A percentile compares a stretch with the other conserved stretches of the same genome.
These are phyloP conservation scores for Daldinia eschscholtzii DNA, from an alignment of 2,329 filamentous ascomycete genomes.

Conservation along the genomic window DNA sequence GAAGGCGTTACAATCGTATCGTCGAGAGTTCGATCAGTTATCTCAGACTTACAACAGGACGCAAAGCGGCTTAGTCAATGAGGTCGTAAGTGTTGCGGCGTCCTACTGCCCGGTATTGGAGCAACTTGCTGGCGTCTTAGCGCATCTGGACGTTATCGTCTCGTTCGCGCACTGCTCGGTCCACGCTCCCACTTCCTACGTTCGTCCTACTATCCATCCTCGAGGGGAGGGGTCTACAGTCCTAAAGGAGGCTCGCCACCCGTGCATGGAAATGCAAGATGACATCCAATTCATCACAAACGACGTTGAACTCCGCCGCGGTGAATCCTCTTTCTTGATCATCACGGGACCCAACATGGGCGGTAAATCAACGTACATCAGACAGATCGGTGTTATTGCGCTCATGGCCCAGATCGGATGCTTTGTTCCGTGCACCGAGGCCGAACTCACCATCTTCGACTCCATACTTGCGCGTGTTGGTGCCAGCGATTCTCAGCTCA, in stretches of 20 bases:
- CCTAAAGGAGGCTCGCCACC: conserved; percentile 93
- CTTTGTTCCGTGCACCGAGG: conserved; percentile 92
- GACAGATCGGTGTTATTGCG: conserved; percentile 95
- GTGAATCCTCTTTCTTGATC: conserved; percentile 89
- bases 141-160: conserved; percentile 94
- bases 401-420: conserved; percentile 97
- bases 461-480: conserved; percentile 96
- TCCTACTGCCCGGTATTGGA: conserved; percentile 96
- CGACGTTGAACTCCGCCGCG: conserved; percentile 84
- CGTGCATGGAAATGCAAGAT: conserved; percentile 98
- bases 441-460: conserved; percentile 95
- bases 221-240: conserved; percentile 90
- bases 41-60: conserved; percentile 96
- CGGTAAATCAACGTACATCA: conserved; percentile 97
- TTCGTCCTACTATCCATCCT: conserved; percentile 88
- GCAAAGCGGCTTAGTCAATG: conserved; percentile 88
- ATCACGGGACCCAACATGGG: conserved; percentile 99
- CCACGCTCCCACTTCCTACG: conserved; percentile 91
- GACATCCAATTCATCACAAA: conserved; percentile 99
- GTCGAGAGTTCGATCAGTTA: conserved; percentile 92
- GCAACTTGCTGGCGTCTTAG: conserved; percentile 86
- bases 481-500: conserved; percentile 95
- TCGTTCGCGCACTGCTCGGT: conserved; percentile 93
- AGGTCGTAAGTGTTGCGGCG: conserved; percentile 92
- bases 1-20: conserved; percentile 79